Evolutionary conservation across 805 yeast genomes (phyloP).

Genomic region (Cyberlindnera subsufficiens): DNA sequence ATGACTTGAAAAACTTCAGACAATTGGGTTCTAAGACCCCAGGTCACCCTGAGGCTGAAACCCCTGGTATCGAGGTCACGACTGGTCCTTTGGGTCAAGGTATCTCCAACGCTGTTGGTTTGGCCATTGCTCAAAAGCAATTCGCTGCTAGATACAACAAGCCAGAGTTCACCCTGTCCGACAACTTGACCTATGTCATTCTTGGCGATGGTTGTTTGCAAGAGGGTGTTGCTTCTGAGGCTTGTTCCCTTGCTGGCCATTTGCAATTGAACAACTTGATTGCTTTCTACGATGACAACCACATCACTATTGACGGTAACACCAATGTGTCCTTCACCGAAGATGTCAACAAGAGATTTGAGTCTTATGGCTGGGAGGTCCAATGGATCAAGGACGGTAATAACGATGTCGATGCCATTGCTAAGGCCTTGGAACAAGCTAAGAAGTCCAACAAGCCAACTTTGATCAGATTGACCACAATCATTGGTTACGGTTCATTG

Average conservation of each 20-base stretch:
- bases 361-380: conserved; percentile 93
- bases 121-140: conserved; percentile 91
- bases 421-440: conserved; percentile 74
- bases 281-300: conserved; percentile 94
- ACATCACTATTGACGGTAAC: conserved; percentile 93
- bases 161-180: conserved; percentile 68
- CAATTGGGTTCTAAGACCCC: conserved; percentile 89
- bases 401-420: conserved; percentile 65
- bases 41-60: conserved; percentile 94
- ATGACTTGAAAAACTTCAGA: conserved; percentile 87
- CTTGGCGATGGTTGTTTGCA: conserved; percentile 97
- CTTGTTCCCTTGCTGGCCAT: conserved; percentile 94
- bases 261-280: conserved; percentile 88
- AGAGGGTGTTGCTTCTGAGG: conserved; percentile 97
- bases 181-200: conserved; percentile 72
- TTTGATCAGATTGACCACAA: conserved; percentile 80
- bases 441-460: conserved; percentile 85
- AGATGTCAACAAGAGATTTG: conserved; percentile 78
- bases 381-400: conserved; percentile 75
- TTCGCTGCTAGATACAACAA: conserved; percentile 91
- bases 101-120: conserved; percentile 91
- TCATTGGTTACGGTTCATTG: conserved; percentile 91
- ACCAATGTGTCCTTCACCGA: conserved; percentile 90
- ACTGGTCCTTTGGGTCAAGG: conserved; percentile 99
- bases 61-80: conserved; percentile 93